Evolutionary conservation across 73 alveolate species (phyloP), one percentile per base, ranked within the genome.

Genomic region (Stentor coeruleus): DNA sequence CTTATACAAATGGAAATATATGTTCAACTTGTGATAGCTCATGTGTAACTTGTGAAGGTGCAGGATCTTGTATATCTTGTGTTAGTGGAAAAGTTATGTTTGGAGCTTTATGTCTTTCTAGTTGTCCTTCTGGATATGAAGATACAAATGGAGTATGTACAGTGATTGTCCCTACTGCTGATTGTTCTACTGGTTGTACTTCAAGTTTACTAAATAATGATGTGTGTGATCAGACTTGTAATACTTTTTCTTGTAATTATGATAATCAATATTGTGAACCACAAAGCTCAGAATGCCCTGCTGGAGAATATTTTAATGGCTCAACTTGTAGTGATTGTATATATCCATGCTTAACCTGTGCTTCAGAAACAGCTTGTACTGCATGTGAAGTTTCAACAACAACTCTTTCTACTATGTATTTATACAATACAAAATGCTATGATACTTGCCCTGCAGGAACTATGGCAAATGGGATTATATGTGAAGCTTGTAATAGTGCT

Each of bases 391-490:
- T n/a, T 31, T 20, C n/a, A 20, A 11, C 79, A 20, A 66, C 15
- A 26, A 1, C 79, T 28, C 49, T 37, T 26, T 31, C 37, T 20
- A 66, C n/a, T 1, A 20, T 20, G 37, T 75, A 75, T 75, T 2
- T 75, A 39, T 75, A 75, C 38, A 31, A 75, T 36, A 75, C 33
- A 20, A 0, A 37, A 33, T 75, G 83, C 38, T 39, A 39, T 2
- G 20, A 36, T n/a, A n/a, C 15, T 37, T 75, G 83, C 38, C 83
- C 83, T 0, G 26, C 15, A 1, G 83, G 83, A 3, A 75, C 83
- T 1, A 26, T 39, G 83, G 15, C n/a, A 2, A 66, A 31, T 31
- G 79, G 79, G 3, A 20, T 66, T 66, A 20, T 66, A 14, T 66
- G 79, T 66, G 79, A 20, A 66, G 39, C n/a, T 15, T 66, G 79